Evolutionary conservation across 768 basidiomycete species (phyloP).

Genomic region (Tylopilus intermedius): DNA sequence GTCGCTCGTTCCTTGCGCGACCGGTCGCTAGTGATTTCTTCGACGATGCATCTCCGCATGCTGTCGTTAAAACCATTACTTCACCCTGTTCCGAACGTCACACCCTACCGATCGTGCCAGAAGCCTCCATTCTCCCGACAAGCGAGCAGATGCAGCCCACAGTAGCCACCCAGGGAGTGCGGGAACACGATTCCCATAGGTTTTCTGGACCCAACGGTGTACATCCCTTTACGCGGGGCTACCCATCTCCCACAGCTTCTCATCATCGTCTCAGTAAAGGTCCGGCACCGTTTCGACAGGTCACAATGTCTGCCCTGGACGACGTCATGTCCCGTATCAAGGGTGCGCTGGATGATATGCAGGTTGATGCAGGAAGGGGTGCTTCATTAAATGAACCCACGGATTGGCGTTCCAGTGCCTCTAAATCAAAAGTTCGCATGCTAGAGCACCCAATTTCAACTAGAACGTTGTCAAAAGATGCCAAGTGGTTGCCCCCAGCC

Average conservation of each 20-base stretch:
- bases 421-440: constrained; percentile 21
- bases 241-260: constrained; percentile 13
- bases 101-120: constrained; percentile 14
- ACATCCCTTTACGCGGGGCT: constrained; percentile 13
- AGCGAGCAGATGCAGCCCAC: constrained; percentile 9
- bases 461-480: constrained; percentile 32
- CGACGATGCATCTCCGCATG: constrained; percentile 40
- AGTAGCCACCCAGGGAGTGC: constrained; percentile 8
- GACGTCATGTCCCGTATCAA: constrained; percentile 85
- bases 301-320: constrained; percentile 68
- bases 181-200: constrained; percentile 19
- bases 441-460: constrained; percentile 12
- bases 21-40: constrained; percentile 72
- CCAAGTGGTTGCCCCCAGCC: constrained; percentile 56
- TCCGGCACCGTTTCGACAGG: constrained; percentile 38
- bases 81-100: constrained; percentile 18
- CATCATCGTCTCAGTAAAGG: constrained; percentile 23
- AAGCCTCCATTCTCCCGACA: constrained; percentile 7
- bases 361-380: constrained; percentile 36
- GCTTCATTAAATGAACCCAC: constrained; percentile 14
- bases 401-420: constrained; percentile 19
- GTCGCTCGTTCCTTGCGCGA: constrained; percentile 34
- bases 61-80: constrained; percentile 34
- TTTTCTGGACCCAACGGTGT: constrained; percentile 17
- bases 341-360: constrained; percentile 70